Evolutionary conservation across 1,284 basidiomycete genomes (phyloP), one percentile per base, ranked within the genome.

Genomic region (Microbotryum scabiosae): DNA sequence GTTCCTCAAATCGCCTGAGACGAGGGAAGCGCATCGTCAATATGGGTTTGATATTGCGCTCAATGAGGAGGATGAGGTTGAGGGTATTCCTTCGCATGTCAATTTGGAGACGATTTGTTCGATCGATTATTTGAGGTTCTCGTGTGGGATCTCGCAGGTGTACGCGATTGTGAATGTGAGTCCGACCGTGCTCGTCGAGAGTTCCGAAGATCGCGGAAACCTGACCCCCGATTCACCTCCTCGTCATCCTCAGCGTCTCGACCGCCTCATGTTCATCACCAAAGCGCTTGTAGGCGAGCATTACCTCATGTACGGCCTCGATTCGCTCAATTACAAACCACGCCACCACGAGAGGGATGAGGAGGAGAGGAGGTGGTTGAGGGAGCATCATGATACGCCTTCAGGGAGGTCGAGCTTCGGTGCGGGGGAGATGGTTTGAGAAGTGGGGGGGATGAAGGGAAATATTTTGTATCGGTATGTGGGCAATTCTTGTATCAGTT

Each of bases 81-180:
- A 62, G 8, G 65, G 63, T 1, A 30, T 69, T 1, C 67, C 67
- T 5, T 51, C 44, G 14, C 67, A 67, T 28, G 67, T 69, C 44
- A 56, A 60, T 25, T 54, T 69, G 43, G 52, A 57, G n/a, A 64
- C 62, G 18, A 60, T 69, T 30, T 69, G 62, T 44, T 64, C 62
- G n/a, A 49, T 69, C 36, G 65, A 69, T 2, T 69, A 69, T 45
- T 45, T 69, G 8, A 49, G 63, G 21, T 69, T 67, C 54, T 64
- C 62, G 30, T 56, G 52, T 12, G 67, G 67, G 5, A 59, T 65
- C 14, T 59, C 56, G 4, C 53, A 61, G 7, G 57, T 50, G 14
- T 69, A 69, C 46, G 67, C 65, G 2, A 57, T 69, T 8, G 44
- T 62, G 3, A 69, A 69, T 36, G 36, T 30, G 16, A 23, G 25